A percentile compares a stretch with the other conserved stretches of the same genome.
Evolutionary conservation across 2,329 filamentous ascomycete genomes (phyloP).

Genomic region (Alternaria sp.): DNA sequence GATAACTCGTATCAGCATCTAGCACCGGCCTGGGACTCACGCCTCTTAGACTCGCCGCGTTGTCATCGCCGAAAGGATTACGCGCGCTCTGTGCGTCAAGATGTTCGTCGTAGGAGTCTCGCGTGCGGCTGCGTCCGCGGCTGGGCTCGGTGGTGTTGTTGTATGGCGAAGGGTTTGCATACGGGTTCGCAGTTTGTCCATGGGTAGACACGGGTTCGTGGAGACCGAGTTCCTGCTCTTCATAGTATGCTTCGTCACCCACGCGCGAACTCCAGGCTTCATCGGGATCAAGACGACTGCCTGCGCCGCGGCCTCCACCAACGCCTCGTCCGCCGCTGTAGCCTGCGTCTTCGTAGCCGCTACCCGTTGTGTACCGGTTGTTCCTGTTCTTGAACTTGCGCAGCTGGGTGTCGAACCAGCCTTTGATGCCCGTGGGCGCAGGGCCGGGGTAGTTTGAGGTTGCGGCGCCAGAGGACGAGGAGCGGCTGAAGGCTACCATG

Average conservation of each 20-base stretch:
- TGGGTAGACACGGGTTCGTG: slow-evolving; percentile 51
- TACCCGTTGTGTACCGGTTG: slow-evolving; percentile 71
- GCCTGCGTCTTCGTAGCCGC: slow-evolving; percentile 75
- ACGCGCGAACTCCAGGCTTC: slow-evolving; percentile 87
- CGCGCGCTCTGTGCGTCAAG: slow-evolving; percentile 38
- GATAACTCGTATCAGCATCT: slow-evolving; percentile 56
- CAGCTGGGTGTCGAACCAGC: slow-evolving; percentile 76
- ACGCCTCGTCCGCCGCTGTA: slow-evolving; percentile 37
- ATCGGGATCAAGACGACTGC: slow-evolving; percentile 78
- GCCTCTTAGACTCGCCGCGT: slow-evolving; percentile 64
- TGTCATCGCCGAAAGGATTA: slow-evolving; percentile 53
- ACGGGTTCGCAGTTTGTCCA: slow-evolving; percentile 49
- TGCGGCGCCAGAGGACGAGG: slow-evolving; percentile 28
- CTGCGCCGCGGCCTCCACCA: slow-evolving; percentile 48
- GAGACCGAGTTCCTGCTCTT: slow-evolving; percentile 76
- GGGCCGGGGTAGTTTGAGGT: slow-evolving; percentile 58
- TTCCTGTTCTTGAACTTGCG: slow-evolving; percentile 70
- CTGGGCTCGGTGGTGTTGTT: slow-evolving; percentile 34
- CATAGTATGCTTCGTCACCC: slow-evolving; percentile 78
- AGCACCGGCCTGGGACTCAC: slow-evolving; percentile 76
- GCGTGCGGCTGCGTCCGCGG: slow-evolving; percentile 58
- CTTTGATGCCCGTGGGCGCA: slow-evolving; percentile 69
- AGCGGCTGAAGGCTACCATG: slow-evolving; percentile 70
- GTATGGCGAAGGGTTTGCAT: slow-evolving; percentile 13
- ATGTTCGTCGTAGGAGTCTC: slow-evolving; percentile 54